Conservation (phyloP, 805 yeast species). For the Hanseniaspora lachancei region DNA sequence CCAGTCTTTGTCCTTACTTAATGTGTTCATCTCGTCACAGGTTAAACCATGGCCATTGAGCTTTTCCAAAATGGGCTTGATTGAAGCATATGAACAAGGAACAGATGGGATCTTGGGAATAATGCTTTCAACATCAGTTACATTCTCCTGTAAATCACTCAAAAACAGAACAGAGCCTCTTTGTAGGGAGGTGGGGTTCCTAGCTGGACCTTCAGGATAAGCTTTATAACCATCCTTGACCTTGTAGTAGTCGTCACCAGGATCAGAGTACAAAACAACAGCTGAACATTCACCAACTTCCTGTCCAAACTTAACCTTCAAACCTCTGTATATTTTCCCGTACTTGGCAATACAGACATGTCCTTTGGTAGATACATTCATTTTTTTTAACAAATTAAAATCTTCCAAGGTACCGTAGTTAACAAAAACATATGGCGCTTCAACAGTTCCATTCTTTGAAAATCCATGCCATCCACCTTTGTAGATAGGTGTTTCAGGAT, state of each 20-base stretch:
- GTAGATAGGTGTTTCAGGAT: slow-evolving; percentile 31
- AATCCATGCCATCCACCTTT: slow-evolving; percentile 69
- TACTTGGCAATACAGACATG: slow-evolving; percentile 57
- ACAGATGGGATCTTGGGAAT: slow-evolving; percentile 59
- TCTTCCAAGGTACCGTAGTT: slow-evolving; percentile 57
- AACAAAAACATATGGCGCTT: slow-evolving; percentile 51
- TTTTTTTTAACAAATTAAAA: slow-evolving; percentile 34
- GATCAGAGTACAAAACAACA: slow-evolving; percentile 56
- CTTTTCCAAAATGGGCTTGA: slow-evolving; percentile 45
- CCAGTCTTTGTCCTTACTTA: slow-evolving; percentile 24
- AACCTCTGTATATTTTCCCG: slow-evolving; percentile 55
- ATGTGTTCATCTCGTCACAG: slow-evolving; percentile 29
- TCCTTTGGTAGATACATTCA: slow-evolving; percentile 40
- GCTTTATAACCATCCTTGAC: slow-evolving; percentile 46
- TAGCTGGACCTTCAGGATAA: slow-evolving; percentile 65
- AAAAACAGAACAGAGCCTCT: slow-evolving; percentile 62
- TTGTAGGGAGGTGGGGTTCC: slow-evolving; percentile 65
- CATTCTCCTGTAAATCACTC: slow-evolving; percentile 39
- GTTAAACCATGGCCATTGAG: slow-evolving; percentile 46
- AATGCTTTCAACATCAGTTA: slow-evolving; percentile 36
- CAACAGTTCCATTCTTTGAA: slow-evolving; percentile 59
- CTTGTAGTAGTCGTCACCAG: slow-evolving; percentile 46
- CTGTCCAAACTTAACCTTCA: slow-evolving; percentile 66
- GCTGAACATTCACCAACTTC: slow-evolving; percentile 50
- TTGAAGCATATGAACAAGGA: slow-evolving; percentile 54